Evolutionary conservation across 345 rosid species (phyloP), one percentile per base, ranked within the genome.

Genomic region (Microcos paniculata): DNA sequence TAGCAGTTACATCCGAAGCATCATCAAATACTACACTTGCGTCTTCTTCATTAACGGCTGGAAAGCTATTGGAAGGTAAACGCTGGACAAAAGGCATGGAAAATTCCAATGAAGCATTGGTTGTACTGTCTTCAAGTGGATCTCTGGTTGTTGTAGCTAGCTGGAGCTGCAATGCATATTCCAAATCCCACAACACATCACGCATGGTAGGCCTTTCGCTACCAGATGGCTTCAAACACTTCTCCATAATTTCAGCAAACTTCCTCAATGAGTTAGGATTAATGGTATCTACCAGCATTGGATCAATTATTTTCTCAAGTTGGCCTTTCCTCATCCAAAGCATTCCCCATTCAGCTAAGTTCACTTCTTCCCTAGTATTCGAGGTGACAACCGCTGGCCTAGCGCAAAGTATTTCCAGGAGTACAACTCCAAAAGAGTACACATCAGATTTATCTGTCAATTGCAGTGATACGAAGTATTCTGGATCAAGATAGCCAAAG

Each of bases 401-500:
- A 2, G 91, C 90, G 35, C 91, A 87, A 8, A 86, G 83, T 46
- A 84, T 84, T 77, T 86, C 91, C 1, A 87, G 84, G 70, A 89
- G 87, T 15, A 89, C 80, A 11, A 87, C 91, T 4, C 91, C 91
- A 3, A 89, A 87, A 7, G 93, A 86, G 78, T 84, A 87, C 13
- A 87, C 88, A 46, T 89, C 91, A 0, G 91, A 89, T 81, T 89
- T 89, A 8, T 89, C 88, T 2, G 90, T 87, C 76, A 86, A 70
- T 26, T 82, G 86, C 23, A 80, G 84, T 23, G 86, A 67, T 71
- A 71, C 74, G 52, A 87, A 81, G 80, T 83, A 89, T 24, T 87
- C 91, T 10, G 90, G 91, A 73, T 86, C 93, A 19, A 87, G 83
- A 73, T 89, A 89, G n/a, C 93, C 93, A 12, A 87, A 80, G 1